phyloP scores from a whole-genome alignment of 2,329 filamentous ascomycete genomes.

The Metarhizium robertsii region DNA sequence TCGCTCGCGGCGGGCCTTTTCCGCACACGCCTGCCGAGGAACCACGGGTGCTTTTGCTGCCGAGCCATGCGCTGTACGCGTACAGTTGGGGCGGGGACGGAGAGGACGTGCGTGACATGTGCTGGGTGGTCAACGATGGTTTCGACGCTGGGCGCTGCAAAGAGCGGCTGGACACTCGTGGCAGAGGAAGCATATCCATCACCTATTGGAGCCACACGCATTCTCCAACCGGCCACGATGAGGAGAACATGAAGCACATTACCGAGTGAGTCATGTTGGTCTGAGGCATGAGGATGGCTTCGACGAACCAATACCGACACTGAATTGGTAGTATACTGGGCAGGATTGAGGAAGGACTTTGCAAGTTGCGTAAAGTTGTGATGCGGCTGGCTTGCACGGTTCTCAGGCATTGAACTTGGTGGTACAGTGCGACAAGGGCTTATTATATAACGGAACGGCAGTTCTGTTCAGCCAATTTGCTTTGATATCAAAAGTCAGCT shows the following conservation, averaged over 20 bases:
- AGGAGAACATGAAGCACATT: slow-evolving; percentile 2
- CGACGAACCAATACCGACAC: too few relatives aligned
- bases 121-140: slow-evolving; percentile 11
- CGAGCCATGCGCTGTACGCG: slow-evolving; percentile 15
- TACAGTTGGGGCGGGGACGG: slow-evolving; percentile 15
- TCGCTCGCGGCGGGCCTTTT: too few relatives aligned
- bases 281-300: too few relatives aligned
- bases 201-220: slow-evolving; percentile 20
- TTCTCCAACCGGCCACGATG: background rate
- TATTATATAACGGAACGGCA: too few relatives aligned
- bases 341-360: too few relatives aligned
- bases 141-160: slow-evolving; percentile 14
- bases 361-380: too few relatives aligned
- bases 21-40: background rate
- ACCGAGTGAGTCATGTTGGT: background rate
- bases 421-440: too few relatives aligned
- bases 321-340: too few relatives aligned
- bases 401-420: too few relatives aligned
- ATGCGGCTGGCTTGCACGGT: too few relatives aligned
- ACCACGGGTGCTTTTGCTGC: slow-evolving; percentile 13
- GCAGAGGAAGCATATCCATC: slow-evolving; percentile 14
- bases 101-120: slow-evolving; percentile 6
- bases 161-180: slow-evolving; percentile 8
- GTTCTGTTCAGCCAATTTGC: too few relatives aligned
- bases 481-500: too few relatives aligned